Evolutionary conservation across 495 filamentous ascomycete genomes (phyloP).

Genomic region (Aspergillus steynii): DNA sequence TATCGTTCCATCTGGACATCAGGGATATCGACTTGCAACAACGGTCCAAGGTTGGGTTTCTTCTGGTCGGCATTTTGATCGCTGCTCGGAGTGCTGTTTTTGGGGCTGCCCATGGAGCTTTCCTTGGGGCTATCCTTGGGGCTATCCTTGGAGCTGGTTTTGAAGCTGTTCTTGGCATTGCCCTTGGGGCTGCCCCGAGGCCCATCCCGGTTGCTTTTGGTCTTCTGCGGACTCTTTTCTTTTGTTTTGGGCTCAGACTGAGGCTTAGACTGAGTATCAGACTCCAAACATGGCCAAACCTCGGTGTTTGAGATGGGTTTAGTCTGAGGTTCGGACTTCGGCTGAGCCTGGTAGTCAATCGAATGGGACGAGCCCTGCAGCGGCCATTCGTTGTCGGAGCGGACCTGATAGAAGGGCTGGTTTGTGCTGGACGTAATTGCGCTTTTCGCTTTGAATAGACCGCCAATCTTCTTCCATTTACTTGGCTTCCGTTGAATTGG

Average conservation of each 20-base stretch:
- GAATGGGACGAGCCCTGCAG: slow-evolving; percentile 22
- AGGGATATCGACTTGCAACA: slow-evolving; percentile 80
- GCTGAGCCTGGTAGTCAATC: slow-evolving; percentile 19
- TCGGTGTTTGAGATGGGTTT: slow-evolving; percentile 23
- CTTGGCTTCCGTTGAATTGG: slow-evolving; percentile 44
- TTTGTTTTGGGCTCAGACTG: slow-evolving; percentile 10
- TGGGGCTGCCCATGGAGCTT: not conserved
- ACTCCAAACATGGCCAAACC: slow-evolving; percentile 33
- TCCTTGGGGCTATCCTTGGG: slow-evolving; percentile 5
- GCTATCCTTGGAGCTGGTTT: slow-evolving; percentile 5
- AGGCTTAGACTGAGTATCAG: slow-evolving; percentile 21
- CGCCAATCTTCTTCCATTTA: slow-evolving; percentile 60
- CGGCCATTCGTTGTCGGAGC: slow-evolving; percentile 10
- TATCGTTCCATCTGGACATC: slow-evolving; percentile 81
- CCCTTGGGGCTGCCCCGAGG: slow-evolving; percentile 12
- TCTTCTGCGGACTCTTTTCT: slow-evolving; percentile 4
- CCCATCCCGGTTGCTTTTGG: not conserved
- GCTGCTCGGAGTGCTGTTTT: not conserved
- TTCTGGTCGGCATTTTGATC: slow-evolving; percentile 15
- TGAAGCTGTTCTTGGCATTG: not conserved
- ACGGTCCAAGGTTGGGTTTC: slow-evolving; percentile 11
- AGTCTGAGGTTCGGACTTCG: slow-evolving; percentile 4
- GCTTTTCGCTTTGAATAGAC: slow-evolving; percentile 50
- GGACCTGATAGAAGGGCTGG: slow-evolving; percentile 26
- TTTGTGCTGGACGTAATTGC: slow-evolving; percentile 26